Evolutionary conservation across 1,139 yeast genomes (phyloP).

Genomic region (Magnusiomyces ingens): DNA sequence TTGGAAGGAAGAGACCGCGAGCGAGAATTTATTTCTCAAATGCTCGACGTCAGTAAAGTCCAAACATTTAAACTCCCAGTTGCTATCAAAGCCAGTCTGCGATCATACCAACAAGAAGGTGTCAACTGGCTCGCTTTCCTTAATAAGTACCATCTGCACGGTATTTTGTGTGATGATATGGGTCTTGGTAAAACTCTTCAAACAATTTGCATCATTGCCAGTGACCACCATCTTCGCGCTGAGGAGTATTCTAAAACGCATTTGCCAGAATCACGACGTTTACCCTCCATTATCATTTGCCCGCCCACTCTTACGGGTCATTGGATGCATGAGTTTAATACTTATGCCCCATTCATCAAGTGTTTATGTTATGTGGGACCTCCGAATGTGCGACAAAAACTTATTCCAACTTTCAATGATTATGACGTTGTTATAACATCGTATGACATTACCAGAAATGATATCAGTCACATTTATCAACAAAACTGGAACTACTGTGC

Average conservation of each 20-base stretch:
- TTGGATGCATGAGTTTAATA: slow-evolving; percentile 94
- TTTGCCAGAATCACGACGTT: slow-evolving; percentile 60
- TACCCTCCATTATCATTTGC: slow-evolving; percentile 84
- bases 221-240: slow-evolving; percentile 84
- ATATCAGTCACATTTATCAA: slow-evolving; percentile 53
- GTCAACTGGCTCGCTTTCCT: slow-evolving; percentile 96
- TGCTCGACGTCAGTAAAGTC: slow-evolving; percentile 97
- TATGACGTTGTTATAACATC: slow-evolving; percentile 89
- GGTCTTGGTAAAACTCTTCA: slow-evolving; percentile 97
- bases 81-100: slow-evolving; percentile 82
- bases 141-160: slow-evolving; percentile 91
- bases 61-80: slow-evolving; percentile 86
- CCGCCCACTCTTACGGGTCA: slow-evolving; percentile 98
- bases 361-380: slow-evolving; percentile 89
- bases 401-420: slow-evolving; percentile 47
- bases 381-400: slow-evolving; percentile 61
- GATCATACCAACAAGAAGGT: slow-evolving; percentile 97
- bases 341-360: slow-evolving; percentile 82
- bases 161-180: slow-evolving; percentile 98
- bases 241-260: slow-evolving; percentile 54
- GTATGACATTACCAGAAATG: slow-evolving; percentile 94
- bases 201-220: slow-evolving; percentile 92
- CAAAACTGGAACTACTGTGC: slow-evolving; percentile 89
- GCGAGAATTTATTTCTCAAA: slow-evolving; percentile 89
- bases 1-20: slow-evolving; percentile 88